Conservation (phyloP, 2,329 filamentous ascomycete species). For the Polychaeton citri region DNA sequence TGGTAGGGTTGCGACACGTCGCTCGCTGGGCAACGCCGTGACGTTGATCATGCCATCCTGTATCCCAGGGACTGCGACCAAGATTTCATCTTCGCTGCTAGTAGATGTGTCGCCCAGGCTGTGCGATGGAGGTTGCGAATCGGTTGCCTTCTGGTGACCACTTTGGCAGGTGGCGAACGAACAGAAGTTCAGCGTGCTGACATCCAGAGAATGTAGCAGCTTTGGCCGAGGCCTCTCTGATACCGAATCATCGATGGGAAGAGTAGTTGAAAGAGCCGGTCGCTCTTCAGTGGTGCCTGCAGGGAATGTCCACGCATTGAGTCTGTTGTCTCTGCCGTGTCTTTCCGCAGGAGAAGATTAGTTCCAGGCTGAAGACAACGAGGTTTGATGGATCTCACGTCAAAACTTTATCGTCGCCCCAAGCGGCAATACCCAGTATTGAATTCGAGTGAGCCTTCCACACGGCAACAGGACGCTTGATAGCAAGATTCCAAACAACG, state of each 20-base stretch:
- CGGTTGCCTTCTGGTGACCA: too few species aligned
- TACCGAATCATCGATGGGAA: conserved; percentile 54
- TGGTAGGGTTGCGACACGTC: conserved; percentile 46
- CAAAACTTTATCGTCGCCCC: conserved; percentile 29
- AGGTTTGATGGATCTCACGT: not conserved
- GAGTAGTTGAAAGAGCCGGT: conserved; percentile 46
- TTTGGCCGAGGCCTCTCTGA: conserved; percentile 52
- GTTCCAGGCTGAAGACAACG: too few species aligned
- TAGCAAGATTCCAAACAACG: conserved; percentile 70
- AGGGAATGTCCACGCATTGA: conserved; percentile 68
- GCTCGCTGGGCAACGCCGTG: conserved; percentile 65
- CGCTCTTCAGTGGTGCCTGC: conserved; percentile 40
- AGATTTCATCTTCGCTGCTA: conserved; percentile 22
- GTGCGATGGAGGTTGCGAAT: not conserved
- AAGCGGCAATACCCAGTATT: conserved; percentile 60
- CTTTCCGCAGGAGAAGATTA: too few species aligned
- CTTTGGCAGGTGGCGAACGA: conserved; percentile 54
- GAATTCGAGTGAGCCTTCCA: conserved; percentile 76
- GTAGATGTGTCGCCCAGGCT: not conserved
- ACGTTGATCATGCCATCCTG: conserved; percentile 55
- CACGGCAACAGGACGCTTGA: conserved; percentile 66
- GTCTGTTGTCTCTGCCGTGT: conserved; percentile 78
- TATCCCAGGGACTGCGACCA: conserved; percentile 61
- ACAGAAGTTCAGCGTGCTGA: conserved; percentile 95
- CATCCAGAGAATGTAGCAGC: conserved; percentile 69